Base-by-base conservation (phyloP, 2,329 filamentous ascomycete genomes). In the Cladosporium sp. region DNA sequence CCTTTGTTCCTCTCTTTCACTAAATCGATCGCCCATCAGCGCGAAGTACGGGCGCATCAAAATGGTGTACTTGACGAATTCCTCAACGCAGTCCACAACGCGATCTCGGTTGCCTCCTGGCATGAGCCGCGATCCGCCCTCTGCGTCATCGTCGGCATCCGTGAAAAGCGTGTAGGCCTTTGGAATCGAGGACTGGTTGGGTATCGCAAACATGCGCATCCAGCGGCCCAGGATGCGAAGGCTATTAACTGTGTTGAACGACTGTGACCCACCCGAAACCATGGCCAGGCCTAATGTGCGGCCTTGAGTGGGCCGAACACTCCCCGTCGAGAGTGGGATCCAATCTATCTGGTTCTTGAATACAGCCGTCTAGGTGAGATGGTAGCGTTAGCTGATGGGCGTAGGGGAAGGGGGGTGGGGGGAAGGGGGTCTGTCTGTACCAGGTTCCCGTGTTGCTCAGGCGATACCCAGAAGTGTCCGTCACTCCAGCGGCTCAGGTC, bases 301-400 rank as follows among this genome's bases (percentile, higher is more conserved):
- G 34, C 85, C 85, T 71, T 88, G 85, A 0, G 85, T 88, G 0
- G 84, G 85, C 0, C 85, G 81, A 0, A 88, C 80, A 8, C 81
- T 82, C 22, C 85, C 84, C 0, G 80, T 80, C 1, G 75, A 79
- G 0, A 88, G 73, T 0, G 85, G 85, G 37, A 88, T 85, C 86
- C 85, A 88, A 68, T 88, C 85, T 48, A 88, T 87, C 62, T 88
- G 84, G 62, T 86, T 85, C 62, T 88, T 88, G 76, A 88, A 88
- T 0, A 87, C 81, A 3, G 79, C 83, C 0, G 84, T 87, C 76
- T 82, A 40, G 13, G 17, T 17, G 10, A 34, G 8, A 15, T 15
- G 15, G 15, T 6, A 1, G 20, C 20, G 19, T 56, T 20, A 25
- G 44, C 25, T n/a, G n/a, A n/a, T n/a, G n/a, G n/a, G n/a, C 36